Evolutionary conservation across 108 stramenopile genomes (phyloP).

Genomic region (Parietichytrium sp.): DNA sequence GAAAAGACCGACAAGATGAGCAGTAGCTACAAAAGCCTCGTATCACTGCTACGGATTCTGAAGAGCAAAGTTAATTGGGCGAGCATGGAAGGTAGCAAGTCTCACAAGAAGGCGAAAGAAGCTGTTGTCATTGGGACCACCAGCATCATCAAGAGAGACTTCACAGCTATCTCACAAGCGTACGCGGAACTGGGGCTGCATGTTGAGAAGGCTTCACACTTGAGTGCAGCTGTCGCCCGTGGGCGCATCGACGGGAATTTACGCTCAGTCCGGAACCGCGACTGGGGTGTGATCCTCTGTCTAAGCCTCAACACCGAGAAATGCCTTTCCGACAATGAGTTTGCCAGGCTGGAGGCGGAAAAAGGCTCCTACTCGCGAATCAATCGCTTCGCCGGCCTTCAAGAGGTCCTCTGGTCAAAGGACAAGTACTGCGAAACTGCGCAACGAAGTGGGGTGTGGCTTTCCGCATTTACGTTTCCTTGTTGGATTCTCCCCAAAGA

Average conservation of each 20-base stretch:
- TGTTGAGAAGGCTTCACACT: background rate
- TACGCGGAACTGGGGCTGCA: background rate
- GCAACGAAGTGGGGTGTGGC: background rate
- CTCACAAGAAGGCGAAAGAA: background rate
- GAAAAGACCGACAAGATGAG: too few species aligned
- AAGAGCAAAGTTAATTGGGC: constrained; percentile 35
- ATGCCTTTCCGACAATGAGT: constrained; percentile 9
- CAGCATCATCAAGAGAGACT: constrained; percentile 5
- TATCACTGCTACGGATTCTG: too few species aligned
- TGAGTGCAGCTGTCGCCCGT: constrained; percentile 5
- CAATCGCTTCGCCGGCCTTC: background rate
- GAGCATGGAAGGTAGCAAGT: background rate
- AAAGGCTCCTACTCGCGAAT: background rate
- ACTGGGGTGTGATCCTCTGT: constrained; percentile 33
- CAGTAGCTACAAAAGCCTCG: too few species aligned
- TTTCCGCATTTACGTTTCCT: background rate
- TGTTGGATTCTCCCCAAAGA: constrained; percentile 31
- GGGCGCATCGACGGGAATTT: background rate
- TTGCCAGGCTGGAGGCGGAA: constrained; percentile 12
- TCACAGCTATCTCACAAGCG: background rate
- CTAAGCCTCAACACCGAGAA: constrained; percentile 15
- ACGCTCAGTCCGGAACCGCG: background rate
- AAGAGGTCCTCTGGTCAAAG: constrained; percentile 38
- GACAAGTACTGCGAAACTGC: constrained; percentile 14
- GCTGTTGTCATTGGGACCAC: background rate